Evolutionary conservation across 306 rosid genomes (phyloP).

Genomic region (Parietaria judaica): DNA sequence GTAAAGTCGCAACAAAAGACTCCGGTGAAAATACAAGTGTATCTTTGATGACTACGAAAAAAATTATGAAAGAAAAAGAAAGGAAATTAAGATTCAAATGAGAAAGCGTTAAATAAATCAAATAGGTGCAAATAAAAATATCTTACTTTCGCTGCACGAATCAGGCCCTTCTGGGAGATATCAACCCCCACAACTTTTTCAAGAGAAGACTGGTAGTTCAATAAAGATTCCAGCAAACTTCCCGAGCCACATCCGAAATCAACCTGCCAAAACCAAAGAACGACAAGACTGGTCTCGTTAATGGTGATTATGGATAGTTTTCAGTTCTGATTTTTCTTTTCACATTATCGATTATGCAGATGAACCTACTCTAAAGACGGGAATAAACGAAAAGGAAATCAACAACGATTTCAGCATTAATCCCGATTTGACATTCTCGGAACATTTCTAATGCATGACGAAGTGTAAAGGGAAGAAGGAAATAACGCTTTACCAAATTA

Average conservation of each 20-base stretch:
- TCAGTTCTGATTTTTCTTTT: too few species aligned
- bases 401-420: too few species aligned
- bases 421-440: too few species aligned
- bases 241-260: conserved; percentile 99
- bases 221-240: conserved; percentile 85
- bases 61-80: too few species aligned
- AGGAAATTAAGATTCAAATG: neutral
- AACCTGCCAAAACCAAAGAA: conserved; percentile 40
- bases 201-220: conserved; percentile 58
- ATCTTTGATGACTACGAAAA: too few species aligned
- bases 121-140: conserved; percentile 7
- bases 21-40: too few species aligned
- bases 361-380: too few species aligned
- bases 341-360: too few species aligned
- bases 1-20: too few species aligned
- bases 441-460: neutral
- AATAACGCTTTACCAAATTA: conserved; percentile 42
- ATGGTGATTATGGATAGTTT: neutral
- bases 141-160: conserved; percentile 84
- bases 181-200: conserved; percentile 88
- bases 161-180: conserved; percentile 72
- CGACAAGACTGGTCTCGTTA: conserved; percentile 20
- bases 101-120: neutral
- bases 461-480: neutral
- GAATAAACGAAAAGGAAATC: too few species aligned